Percentiles rank a stretch among this genome's conserved stretches.
Evolutionary conservation across 2,329 filamentous ascomycete genomes (phyloP).

Genomic region (Talaromyces sp.): DNA sequence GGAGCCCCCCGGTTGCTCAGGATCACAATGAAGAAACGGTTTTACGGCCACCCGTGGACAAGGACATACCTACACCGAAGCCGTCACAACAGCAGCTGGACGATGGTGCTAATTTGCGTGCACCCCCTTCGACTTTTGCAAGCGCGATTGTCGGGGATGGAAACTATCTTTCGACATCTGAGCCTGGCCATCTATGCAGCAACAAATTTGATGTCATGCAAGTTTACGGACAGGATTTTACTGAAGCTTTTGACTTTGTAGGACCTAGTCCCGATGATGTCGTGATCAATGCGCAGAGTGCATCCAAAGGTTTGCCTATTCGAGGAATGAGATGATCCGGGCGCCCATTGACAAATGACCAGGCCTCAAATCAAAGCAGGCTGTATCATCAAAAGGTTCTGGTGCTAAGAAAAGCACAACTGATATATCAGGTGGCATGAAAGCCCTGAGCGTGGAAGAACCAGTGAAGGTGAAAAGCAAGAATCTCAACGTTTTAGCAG

Average conservation of each 20-base stretch:
- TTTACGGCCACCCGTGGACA: neutral
- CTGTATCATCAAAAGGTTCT: constrained; percentile 31
- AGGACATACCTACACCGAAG: constrained; percentile 8
- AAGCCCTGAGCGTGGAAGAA: constrained; percentile 46
- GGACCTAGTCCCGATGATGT: constrained; percentile 88
- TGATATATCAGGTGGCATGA: constrained; percentile 45
- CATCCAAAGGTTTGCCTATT: constrained; percentile 67
- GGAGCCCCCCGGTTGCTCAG: constrained; percentile 12
- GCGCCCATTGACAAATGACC: constrained; percentile 37
- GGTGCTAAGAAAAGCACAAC: constrained; percentile 37
- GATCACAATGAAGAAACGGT: neutral
- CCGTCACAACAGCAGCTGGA: constrained; percentile 13
- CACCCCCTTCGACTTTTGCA: constrained; percentile 48
- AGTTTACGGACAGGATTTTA: constrained; percentile 35
- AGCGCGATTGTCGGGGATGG: constrained; percentile 35
- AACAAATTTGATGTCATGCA: constrained; percentile 30
- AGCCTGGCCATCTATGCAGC: constrained; percentile 29
- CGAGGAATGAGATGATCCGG: constrained; percentile 30
- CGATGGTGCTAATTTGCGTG: constrained; percentile 30
- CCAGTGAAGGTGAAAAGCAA: constrained; percentile 59
- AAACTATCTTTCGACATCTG: constrained; percentile 19
- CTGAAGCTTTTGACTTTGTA: constrained; percentile 59
- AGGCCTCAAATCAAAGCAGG: constrained; percentile 43
- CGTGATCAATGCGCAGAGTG: constrained; percentile 73
- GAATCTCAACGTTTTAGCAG: constrained; percentile 76